Evolutionary conservation across 192 early-diverging fungal species (phyloP).

Genomic region (Linnemannia elongata): DNA sequence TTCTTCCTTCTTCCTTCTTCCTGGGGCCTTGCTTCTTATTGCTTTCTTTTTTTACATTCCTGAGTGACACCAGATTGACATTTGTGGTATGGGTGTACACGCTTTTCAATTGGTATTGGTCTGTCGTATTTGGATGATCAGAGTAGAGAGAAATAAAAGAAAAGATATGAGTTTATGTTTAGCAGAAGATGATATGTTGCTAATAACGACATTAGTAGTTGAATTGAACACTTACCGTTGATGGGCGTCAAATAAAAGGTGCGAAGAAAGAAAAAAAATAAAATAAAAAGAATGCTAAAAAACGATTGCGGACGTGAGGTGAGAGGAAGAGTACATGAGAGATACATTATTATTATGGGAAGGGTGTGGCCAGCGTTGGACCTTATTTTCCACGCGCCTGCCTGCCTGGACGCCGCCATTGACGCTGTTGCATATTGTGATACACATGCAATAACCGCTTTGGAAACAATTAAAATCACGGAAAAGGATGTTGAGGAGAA

Average conservation of each 20-base stretch:
- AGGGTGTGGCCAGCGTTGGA: not conserved
- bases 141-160: not conserved
- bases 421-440: not conserved
- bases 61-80: not conserved
- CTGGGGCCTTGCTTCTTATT: not conserved
- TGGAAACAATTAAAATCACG: not conserved
- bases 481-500: not conserved
- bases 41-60: not conserved
- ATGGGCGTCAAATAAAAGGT: too few relatives aligned
- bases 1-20: not conserved
- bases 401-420: not conserved
- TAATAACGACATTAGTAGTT: not conserved
- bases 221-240: not conserved
- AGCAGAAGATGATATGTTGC: not conserved
- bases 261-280: too few relatives aligned
- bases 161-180: not conserved
- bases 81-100: not conserved
- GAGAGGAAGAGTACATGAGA: too few relatives aligned
- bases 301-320: too few relatives aligned
- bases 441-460: not conserved
- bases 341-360: not conserved
- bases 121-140: not conserved
- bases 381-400: constrained; percentile 2
- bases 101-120: not conserved
- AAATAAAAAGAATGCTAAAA: too few relatives aligned